Conservation (phyloP, 768 basidiomycete species). For the Suillus fuscotomentosus region DNA sequence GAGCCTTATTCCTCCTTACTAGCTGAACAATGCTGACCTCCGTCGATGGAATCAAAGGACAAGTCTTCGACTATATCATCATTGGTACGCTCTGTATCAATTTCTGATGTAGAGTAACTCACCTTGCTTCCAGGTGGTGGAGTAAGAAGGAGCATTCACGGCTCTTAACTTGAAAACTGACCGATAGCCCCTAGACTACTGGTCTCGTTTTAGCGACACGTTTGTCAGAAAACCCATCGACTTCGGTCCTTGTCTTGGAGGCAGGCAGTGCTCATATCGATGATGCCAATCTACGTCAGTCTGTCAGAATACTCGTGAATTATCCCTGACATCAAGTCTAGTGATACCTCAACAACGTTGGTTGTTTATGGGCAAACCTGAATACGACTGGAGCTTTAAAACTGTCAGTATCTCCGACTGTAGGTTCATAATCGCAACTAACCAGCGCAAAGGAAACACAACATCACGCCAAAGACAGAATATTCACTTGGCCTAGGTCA, state of each 20-base stretch:
- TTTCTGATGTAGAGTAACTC: not conserved
- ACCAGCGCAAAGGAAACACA: not conserved
- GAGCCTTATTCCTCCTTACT: not conserved
- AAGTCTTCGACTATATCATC: not conserved
- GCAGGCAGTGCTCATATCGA: not conserved
- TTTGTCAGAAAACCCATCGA: not conserved
- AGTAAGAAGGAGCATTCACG: not conserved
- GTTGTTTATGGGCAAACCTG: not conserved
- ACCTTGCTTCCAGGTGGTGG: not conserved
- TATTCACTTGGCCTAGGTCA: not conserved
- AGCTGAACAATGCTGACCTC: not conserved
- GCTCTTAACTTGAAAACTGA: not conserved
- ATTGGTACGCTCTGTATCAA: not conserved
- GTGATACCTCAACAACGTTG: not conserved
- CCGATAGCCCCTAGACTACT: not conserved
- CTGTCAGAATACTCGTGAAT: not conserved
- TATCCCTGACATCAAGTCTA: not conserved
- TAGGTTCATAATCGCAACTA: not conserved
- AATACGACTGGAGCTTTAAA: not conserved
- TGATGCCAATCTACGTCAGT: not conserved
- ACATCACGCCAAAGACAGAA: not conserved
- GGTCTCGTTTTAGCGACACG: not conserved
- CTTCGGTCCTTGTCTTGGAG: not conserved
- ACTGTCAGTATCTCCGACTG: not conserved
- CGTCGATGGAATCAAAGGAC: not conserved